phyloP scores from a whole-genome alignment of 2,329 filamentous ascomycete species.

The Cercospora zeina region DNA sequence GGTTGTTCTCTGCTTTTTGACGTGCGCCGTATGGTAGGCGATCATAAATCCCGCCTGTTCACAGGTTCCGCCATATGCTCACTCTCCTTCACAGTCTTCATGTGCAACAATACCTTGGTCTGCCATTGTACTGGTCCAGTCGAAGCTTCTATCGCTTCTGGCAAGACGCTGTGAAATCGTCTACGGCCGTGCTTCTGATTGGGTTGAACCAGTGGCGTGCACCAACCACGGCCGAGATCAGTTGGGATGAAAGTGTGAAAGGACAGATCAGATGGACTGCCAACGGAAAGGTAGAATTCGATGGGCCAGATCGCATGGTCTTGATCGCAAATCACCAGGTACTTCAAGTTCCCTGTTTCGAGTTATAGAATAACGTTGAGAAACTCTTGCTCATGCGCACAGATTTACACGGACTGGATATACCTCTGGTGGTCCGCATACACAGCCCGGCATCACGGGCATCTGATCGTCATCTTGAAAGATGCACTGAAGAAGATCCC shows the following conservation, averaged over 20 bases:
- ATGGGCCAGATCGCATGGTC: slow-evolving; percentile 77
- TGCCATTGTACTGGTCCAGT: slow-evolving; percentile 12
- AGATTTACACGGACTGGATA: slow-evolving; percentile 71
- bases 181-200: slow-evolving; percentile 71
- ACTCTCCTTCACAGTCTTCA: slow-evolving; percentile 16
- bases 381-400: slow-evolving; percentile 1
- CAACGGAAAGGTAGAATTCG: slow-evolving; percentile 70
- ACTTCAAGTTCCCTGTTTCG: neutral
- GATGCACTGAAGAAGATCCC: slow-evolving; percentile 82
- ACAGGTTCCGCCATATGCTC: neutral
- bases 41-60: neutral
- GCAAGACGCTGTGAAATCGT: slow-evolving; percentile 57
- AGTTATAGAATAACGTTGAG: neutral
- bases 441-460: slow-evolving; percentile 66
- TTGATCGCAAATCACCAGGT: slow-evolving; percentile 81
- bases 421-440: slow-evolving; percentile 94
- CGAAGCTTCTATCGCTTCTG: slow-evolving; percentile 1
- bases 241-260: slow-evolving; percentile 75
- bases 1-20: slow-evolving; percentile 12
- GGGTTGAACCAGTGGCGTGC: slow-evolving; percentile 83
- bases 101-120: slow-evolving; percentile 21
- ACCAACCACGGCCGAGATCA: slow-evolving; percentile 75
- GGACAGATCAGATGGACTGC: slow-evolving; percentile 68
- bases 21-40: slow-evolving; percentile 5
- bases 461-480: slow-evolving; percentile 87